Evolutionary conservation across 805 yeast genomes (phyloP), one percentile per base, ranked within the genome.

Genomic region (Isabelozyma rhagii): DNA sequence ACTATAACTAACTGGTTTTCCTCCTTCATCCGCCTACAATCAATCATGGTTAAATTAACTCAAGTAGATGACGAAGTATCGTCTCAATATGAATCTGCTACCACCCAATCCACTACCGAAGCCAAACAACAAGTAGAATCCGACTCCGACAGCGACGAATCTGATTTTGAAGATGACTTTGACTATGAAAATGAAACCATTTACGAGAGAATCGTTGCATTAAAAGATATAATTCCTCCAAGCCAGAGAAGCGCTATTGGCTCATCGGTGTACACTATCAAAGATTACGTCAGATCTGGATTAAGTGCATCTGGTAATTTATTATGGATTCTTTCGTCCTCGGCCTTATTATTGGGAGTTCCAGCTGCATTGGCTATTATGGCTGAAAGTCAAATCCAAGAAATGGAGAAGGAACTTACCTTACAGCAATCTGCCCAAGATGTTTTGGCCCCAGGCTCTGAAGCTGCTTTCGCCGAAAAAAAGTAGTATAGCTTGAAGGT

Each of bases 181-280:
- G 89, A 88, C 66, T 60, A 76, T 51, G 88, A 84, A 63, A 82
- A 85, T 64, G 99, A 94, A 77, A 85, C 97, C 31, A 57, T 94
- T 14, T 71, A 77, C 52, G 98, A 94, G 61, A 87, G 99, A 81
- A 69, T 94, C 55, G 82, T 82, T 54, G 99, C 99, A 46, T 81
- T 94, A 62, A 90, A 85, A 71, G 97, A 94, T 67, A 88, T 93
- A 48, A 76, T 94, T 46, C 89, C 97, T 44, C 97, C 97, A 59
- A 80, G 80, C 58, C 91, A 88, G 68, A 87, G 98, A 75, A 66
- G 66, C 45, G 64, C 62, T 41, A 60, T 74, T 58, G 56, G 69
- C 52, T 67, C 75, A 41, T 69, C 81, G 39, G 58, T 62, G 11
- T 59, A 60, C 44, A 46, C 56, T 34, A 53, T 67, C 43, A 61